These are phyloP conservation scores for Calophaca sinica DNA, from an alignment of 306 rosid species.

Conservation along the genomic window DNA sequence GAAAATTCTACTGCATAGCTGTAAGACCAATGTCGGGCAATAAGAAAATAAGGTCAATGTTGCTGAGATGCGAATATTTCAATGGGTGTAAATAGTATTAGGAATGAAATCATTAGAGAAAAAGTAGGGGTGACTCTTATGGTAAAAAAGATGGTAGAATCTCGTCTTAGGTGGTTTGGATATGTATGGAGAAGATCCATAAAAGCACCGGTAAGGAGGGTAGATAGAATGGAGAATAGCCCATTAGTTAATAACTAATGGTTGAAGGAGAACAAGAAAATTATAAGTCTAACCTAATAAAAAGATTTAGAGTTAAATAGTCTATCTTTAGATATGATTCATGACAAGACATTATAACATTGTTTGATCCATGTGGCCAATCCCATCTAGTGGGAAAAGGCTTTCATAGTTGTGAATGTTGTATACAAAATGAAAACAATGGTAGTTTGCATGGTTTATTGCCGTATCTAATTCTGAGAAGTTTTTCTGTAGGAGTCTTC, in stretches of 20 bases:
- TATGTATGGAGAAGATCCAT: no score
- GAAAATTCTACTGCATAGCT: no score
- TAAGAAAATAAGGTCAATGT: no score
- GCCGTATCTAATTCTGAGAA: conserved; percentile 44
- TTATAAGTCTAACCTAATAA: no score
- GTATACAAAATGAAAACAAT: conserved; percentile 28
- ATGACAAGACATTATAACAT: not conserved
- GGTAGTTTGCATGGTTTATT: conserved; percentile 11
- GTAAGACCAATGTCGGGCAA: no score
- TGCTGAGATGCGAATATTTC: no score
- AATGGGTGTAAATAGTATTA: no score
- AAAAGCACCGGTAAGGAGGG: not conserved
- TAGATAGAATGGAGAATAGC: not conserved
- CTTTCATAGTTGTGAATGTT: not conserved
- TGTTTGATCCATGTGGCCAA: conserved; percentile 6
- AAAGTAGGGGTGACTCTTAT: not conserved
- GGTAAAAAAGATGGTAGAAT: no score
- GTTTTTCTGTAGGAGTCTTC: conserved; percentile 63
- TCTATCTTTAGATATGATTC: not conserved
- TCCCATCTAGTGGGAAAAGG: not conserved
- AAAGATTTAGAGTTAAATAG: not conserved
- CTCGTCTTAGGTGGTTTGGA: no score
- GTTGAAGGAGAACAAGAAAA: no score
- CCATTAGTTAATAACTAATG: not conserved
- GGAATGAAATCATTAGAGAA: not conserved